Evolutionary conservation across 768 basidiomycete species (phyloP).

Genomic region (Termitomyces sp.): DNA sequence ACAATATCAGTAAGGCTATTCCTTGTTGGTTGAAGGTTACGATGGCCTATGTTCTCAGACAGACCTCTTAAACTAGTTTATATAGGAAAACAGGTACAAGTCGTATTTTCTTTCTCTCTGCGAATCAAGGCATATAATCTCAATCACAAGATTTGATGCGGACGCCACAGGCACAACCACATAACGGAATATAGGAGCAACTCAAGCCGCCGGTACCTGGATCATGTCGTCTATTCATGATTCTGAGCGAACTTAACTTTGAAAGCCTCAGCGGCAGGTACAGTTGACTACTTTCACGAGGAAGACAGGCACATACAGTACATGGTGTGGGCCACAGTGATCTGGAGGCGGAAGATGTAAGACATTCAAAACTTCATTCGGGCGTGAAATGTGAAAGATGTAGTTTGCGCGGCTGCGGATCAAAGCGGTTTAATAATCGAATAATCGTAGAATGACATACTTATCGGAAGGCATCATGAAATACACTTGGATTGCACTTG

Average conservation of each 20-base stretch:
- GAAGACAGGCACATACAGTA: not conserved
- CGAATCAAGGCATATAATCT: not conserved
- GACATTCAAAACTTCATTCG: not conserved
- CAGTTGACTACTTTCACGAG: not conserved
- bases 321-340: not conserved
- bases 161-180: not conserved
- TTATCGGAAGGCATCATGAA: too few species aligned
- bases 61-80: not conserved
- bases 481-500: too few species aligned
- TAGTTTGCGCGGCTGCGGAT: not conserved
- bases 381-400: not conserved
- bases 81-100: not conserved
- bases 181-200: too few species aligned
- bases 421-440: not conserved
- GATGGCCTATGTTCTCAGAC: not conserved
- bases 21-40: not conserved
- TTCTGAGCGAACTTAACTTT: not conserved
- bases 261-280: not conserved
- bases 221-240: not conserved
- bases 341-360: not conserved
- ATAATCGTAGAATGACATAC: too few species aligned
- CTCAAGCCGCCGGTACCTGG: not conserved
- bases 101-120: not conserved
- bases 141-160: not conserved
- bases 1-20: not conserved